These are phyloP conservation scores for Tetrahymena malaccensis DNA, from an alignment of 73 alveolate genomes.

Conservation along the genomic window DNA sequence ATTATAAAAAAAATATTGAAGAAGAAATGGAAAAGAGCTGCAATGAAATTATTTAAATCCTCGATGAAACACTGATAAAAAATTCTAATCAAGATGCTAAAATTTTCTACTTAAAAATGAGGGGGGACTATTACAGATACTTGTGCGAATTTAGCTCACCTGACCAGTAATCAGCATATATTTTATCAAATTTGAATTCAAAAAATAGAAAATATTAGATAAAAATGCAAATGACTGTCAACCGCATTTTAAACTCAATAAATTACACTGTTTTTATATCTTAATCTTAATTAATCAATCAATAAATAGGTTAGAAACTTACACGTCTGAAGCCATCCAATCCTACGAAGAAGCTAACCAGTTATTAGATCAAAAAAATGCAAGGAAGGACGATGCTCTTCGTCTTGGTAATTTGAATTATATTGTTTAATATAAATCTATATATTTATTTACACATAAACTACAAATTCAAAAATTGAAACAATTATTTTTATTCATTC, in stretches of 20 bases:
- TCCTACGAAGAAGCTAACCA: not conserved
- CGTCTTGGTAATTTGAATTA: not conserved
- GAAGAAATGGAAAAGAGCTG: constrained; percentile 59
- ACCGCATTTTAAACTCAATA: not conserved
- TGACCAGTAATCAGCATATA: constrained; percentile 1
- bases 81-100: constrained; percentile 34
- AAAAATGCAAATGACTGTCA: constrained; percentile 14
- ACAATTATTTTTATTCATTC: not conserved
- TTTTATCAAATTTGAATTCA: constrained; percentile 21
- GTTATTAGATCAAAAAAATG: not conserved
- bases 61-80: constrained; percentile 38
- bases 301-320: constrained; percentile 43
- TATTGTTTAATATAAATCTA: too few relatives aligned
- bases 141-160: constrained; percentile 45
- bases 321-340: not conserved
- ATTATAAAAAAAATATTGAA: constrained; percentile 51
- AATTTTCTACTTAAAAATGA: constrained; percentile 66
- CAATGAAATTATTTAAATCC: constrained; percentile 32
- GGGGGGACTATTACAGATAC: constrained; percentile 72
- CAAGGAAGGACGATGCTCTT: not conserved
- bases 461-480: not conserved
- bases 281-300: not conserved
- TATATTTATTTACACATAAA: not conserved
- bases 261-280: too few relatives aligned
- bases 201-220: constrained; percentile 50